Conservation (phyloP, 176 grass and related monocot genomes). For the Oryza punctata region DNA sequence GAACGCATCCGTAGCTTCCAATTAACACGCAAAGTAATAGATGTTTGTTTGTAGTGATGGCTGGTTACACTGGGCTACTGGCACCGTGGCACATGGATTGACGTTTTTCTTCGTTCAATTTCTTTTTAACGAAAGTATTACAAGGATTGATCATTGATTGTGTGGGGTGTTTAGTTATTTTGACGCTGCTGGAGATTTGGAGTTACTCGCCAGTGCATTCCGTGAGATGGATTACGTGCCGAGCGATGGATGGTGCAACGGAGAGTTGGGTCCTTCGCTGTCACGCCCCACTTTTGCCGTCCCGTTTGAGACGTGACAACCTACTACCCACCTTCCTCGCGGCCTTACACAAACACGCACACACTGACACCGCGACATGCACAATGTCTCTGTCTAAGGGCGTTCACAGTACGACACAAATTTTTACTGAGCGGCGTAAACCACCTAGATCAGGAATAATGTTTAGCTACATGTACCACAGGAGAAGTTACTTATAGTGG, state of each 20-base stretch:
- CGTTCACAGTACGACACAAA: too few species aligned
- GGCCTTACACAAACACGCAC: background rate
- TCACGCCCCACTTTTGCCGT: constrained; percentile 32
- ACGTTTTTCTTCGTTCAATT: background rate
- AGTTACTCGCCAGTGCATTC: background rate
- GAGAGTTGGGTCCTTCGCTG: constrained; percentile 36
- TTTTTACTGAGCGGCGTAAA: too few species aligned
- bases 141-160: background rate
- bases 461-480: too few species aligned
- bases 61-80: background rate
- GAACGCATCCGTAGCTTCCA: too few species aligned
- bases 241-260: background rate
- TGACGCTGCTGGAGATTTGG: background rate
- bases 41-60: background rate
- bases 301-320: constrained; percentile 42
- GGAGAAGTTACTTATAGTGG: too few species aligned
- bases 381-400: background rate
- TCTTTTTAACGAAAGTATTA: background rate
- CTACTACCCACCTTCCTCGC: constrained; percentile 6
- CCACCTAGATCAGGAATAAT: too few species aligned
- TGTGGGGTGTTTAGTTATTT: background rate
- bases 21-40: background rate
- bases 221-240: background rate
- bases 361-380: background rate
- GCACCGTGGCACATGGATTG: background rate